Conservation (phyloP, 2,329 filamentous ascomycete species). For the Fusarium sp. region DNA sequence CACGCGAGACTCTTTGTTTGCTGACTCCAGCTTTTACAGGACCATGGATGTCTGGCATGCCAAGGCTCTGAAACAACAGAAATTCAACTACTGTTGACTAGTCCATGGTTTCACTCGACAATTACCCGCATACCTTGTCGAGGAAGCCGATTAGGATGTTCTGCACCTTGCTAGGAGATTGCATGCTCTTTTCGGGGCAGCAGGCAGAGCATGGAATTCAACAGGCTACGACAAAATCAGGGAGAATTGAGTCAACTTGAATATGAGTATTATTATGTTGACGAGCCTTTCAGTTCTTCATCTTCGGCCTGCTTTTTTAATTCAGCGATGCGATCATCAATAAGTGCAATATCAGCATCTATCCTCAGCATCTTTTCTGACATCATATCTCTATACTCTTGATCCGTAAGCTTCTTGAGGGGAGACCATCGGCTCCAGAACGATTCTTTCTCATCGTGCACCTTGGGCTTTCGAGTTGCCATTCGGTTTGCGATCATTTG, state of each 20-base stretch:
- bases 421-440: slow-evolving; percentile 75
- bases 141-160: neutral
- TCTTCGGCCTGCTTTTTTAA: slow-evolving; percentile 36
- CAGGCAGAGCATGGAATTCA: neutral
- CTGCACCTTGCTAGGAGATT: slow-evolving; percentile 4
- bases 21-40: neutral
- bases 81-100: neutral
- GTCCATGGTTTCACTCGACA: neutral
- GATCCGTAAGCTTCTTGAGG: slow-evolving; percentile 73
- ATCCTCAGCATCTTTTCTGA: slow-evolving; percentile 75
- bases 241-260: neutral
- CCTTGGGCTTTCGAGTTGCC: slow-evolving; percentile 36
- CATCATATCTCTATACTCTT: slow-evolving; percentile 77
- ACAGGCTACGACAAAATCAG: neutral
- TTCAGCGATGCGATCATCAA: slow-evolving; percentile 76
- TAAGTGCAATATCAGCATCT: slow-evolving; percentile 79
- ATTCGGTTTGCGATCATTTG: slow-evolving; percentile 50
- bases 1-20: neutral
- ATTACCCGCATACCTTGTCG: neutral
- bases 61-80: neutral
- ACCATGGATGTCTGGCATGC: neutral
- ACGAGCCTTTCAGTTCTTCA: slow-evolving; percentile 11
- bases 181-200: neutral
- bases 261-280: slow-evolving; percentile 4
- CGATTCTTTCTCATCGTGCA: slow-evolving; percentile 52